These are phyloP conservation scores for Pezicula radicicola DNA, from an alignment of 2,329 filamentous ascomycete genomes.

Conservation along the genomic window DNA sequence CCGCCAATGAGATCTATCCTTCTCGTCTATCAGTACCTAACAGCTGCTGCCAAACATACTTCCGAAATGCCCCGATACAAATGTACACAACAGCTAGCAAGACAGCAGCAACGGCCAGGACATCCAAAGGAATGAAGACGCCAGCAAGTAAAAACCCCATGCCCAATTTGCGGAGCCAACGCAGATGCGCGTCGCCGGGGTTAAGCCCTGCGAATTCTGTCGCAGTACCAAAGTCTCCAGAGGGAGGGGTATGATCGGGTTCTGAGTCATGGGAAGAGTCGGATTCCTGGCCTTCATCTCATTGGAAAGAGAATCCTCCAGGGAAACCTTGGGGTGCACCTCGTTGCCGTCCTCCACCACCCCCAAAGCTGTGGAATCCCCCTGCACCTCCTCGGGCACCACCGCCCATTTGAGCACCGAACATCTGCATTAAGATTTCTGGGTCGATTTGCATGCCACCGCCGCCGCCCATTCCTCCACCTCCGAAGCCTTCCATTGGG, in stretches of 20 bases:
- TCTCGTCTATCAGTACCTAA: constrained; percentile 22
- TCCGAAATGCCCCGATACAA: constrained; percentile 16
- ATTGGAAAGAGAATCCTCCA: constrained; percentile 57
- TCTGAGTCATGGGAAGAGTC: constrained; percentile 1
- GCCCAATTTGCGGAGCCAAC: constrained; percentile 22
- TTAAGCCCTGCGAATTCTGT: neutral
- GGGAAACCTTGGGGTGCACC: constrained; percentile 38
- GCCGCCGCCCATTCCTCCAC: constrained; percentile 54
- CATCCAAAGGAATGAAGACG: constrained; percentile 27
- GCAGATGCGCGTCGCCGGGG: constrained; percentile 14
- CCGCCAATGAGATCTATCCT: constrained; percentile 24
- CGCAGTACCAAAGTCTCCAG: neutral
- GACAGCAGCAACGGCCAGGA: constrained; percentile 21
- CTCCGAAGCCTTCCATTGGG: constrained; percentile 70
- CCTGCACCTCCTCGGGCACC: constrained; percentile 48
- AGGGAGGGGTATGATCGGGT: neutral
- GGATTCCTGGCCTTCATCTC: constrained; percentile 24
- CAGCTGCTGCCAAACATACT: constrained; percentile 10
- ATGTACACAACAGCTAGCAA: constrained; percentile 20
- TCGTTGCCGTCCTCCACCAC: constrained; percentile 40
- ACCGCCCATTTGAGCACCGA: constrained; percentile 29
- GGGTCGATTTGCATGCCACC: constrained; percentile 37
- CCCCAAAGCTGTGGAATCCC: constrained; percentile 40
- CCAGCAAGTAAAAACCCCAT: constrained; percentile 25
- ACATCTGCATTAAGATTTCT: constrained; percentile 32